Percentiles rank a stretch among this genome's conserved stretches.
phyloP scores from a whole-genome alignment of 2,329 filamentous ascomycete genomes.

The Trichoderma sp. region DNA sequence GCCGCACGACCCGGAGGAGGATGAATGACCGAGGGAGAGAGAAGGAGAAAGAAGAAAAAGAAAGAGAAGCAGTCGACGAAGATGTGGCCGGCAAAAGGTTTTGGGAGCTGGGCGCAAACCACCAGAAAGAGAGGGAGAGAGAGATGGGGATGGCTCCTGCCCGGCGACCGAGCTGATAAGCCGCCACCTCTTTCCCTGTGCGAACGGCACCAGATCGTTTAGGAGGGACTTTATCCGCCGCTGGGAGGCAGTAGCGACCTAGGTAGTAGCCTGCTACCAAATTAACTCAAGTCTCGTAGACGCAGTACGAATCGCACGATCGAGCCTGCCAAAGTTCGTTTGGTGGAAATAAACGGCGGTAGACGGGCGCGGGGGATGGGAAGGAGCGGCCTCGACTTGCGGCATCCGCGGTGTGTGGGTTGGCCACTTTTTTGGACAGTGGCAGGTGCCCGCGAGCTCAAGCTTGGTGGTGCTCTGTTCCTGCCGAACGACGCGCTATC shows the following conservation, averaged over 20 bases:
- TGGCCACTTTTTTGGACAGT: not conserved
- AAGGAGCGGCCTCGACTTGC: slow-evolving; percentile 6
- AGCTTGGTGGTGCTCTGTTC: not conserved
- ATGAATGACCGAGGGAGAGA: slow-evolving; percentile 2
- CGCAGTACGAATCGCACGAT: not conserved
- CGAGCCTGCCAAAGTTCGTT: slow-evolving; percentile 11
- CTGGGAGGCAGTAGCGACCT: not conserved
- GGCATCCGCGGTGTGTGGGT: slow-evolving; percentile 3
- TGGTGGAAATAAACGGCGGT: slow-evolving; percentile 15
- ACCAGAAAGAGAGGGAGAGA: not conserved
- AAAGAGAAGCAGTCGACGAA: not conserved
- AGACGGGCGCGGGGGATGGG: slow-evolving; percentile 16
- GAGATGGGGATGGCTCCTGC: not conserved
- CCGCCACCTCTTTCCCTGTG: slow-evolving; percentile 15
- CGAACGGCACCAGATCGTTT: not conserved
- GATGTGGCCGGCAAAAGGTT: slow-evolving; percentile 19
- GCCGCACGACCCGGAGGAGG: slow-evolving; percentile 7
- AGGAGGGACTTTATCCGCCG: slow-evolving; percentile 11
- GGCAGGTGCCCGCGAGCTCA: not conserved
- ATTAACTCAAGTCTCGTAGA: too few relatives aligned
- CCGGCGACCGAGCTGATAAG: slow-evolving; percentile 15
- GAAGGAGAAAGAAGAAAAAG: not conserved
- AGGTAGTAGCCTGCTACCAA: not conserved
- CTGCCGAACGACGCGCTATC: slow-evolving; percentile 4
- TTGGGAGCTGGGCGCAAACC: slow-evolving; percentile 11